Evolutionary conservation across 202 grass and related monocot species (phyloP), one percentile per base, ranked within the genome.

Genomic region (Schoenoplectus triqueter): DNA sequence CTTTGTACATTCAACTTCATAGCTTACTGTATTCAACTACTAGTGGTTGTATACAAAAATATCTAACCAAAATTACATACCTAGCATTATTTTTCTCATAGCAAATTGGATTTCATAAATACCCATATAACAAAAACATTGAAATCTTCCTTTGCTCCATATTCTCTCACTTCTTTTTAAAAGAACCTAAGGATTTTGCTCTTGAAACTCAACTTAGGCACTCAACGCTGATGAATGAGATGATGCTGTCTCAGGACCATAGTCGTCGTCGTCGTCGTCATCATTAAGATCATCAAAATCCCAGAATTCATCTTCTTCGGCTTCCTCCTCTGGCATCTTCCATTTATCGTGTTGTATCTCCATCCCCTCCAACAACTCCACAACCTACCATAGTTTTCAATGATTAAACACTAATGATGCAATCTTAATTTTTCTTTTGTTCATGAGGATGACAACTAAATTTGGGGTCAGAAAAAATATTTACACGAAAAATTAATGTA

Each of bases 341-440:
- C 96, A 99, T 60, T 78, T 75, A 46, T 96, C 93, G 42, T 89
- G 91, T 59, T 47, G 79, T 72, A 96, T 92, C 87, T 96, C 93
- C 14, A 57, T 78, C 45, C 73, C 88, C 71, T 94, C 96, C 80
- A 99, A n/a, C 82, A 99, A 62, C 85, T 94, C 92, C 88, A 99
- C 55, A 57, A 94, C 96, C 96, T 99, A 90, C 72, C 21, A 56
- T 77, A 15, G 6, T 82, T 82, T 82, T 31, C 66, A 50, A 81
- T 61, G 0, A 42, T 56, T 74, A 87, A 80, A 62, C 57, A 51
- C 1, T 45, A 61, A 45, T 61, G 10, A 40, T 66, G 42, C 4
- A 14, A 42, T 11, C 47, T 45, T 15, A 2, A 9, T 61, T 21
- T 66, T 49, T 41, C 2, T 78, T 31, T 60, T n/a, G 9, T 50